Conservation (phyloP, 257 asterid species). For the Datura wrightii region DNA sequence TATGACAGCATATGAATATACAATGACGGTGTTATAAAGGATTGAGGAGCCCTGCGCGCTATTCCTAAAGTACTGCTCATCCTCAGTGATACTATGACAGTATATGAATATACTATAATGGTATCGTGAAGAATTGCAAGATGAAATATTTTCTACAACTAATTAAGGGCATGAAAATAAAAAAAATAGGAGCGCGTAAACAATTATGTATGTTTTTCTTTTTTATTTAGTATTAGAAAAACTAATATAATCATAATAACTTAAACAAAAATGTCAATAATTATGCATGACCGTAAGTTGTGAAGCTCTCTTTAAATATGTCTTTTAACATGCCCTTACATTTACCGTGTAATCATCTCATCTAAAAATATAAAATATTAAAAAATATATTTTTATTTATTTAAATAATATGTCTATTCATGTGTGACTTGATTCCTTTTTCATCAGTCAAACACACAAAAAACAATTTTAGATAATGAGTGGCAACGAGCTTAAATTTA, state of each 20-base stretch:
- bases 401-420: neutral
- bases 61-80: too few species aligned
- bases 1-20: too few species aligned
- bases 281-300: neutral
- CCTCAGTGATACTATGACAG: too few species aligned
- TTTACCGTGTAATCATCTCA: too few species aligned
- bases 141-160: too few species aligned
- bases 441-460: neutral
- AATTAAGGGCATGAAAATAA: too few species aligned
- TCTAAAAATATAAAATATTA: neutral
- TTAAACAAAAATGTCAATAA: neutral
- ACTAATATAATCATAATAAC: neutral
- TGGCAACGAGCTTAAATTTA: neutral
- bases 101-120: too few species aligned
- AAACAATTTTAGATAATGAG: neutral
- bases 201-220: neutral
- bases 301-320: neutral
- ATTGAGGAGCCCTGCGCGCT: too few species aligned
- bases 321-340: too few species aligned
- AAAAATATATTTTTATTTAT: neutral
- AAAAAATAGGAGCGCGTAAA: too few species aligned
- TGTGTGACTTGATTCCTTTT: neutral
- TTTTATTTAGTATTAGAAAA: neutral
- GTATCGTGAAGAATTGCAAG: too few species aligned
- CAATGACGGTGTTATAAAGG: too few species aligned